Evolutionary conservation across 2,329 filamentous ascomycete species (phyloP).

Genomic region (Penicillium freii): DNA sequence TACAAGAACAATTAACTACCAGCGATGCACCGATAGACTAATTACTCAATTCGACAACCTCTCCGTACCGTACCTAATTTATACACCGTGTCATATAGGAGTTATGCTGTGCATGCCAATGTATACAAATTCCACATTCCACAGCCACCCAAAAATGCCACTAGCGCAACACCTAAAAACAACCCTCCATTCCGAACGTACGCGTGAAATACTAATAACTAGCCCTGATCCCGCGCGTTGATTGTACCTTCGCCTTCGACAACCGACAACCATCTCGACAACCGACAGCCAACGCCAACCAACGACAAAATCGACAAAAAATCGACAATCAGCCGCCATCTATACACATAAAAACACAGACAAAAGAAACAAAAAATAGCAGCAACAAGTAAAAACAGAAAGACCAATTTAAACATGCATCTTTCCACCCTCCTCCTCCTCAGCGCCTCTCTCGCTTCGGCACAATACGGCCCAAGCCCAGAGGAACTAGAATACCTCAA

Average conservation of each 20-base stretch:
- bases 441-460: slow-evolving; percentile 16
- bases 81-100: background rate
- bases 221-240: background rate
- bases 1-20: too few relatives aligned
- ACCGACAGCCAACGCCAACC: background rate
- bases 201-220: background rate
- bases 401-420: slow-evolving; percentile 14
- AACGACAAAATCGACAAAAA: too few relatives aligned
- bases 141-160: background rate
- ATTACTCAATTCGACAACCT: background rate
- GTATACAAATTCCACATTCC: background rate
- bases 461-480: background rate
- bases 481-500: background rate
- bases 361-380: background rate
- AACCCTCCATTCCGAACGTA: background rate
- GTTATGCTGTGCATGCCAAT: background rate
- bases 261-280: background rate
- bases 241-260: background rate
- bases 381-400: background rate
- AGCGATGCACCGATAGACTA: background rate
- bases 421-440: slow-evolving; percentile 17
- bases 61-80: background rate
- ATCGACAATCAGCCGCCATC: background rate
- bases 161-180: background rate
- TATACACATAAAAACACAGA: background rate